Conservation (phyloP, 345 rosid genomes). For the Citrus cavaleriei region DNA sequence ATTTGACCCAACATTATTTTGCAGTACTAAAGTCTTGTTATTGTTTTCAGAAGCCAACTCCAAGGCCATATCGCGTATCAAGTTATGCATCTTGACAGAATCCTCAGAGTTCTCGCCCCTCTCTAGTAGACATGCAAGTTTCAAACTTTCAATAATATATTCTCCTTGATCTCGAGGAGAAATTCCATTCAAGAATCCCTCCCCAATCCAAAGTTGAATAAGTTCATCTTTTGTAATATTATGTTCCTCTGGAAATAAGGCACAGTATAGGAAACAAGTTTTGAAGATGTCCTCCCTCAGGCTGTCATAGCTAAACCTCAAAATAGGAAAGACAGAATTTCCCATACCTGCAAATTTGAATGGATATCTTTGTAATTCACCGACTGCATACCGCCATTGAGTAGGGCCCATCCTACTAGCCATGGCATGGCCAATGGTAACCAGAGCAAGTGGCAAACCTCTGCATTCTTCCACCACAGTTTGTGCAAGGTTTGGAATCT, state of each 20-base stretch:
- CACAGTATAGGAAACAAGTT: slow-evolving; percentile 20
- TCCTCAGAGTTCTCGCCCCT: background rate
- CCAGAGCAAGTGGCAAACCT: slow-evolving; percentile 22
- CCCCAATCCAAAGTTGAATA: slow-evolving; percentile 10
- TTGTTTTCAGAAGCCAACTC: background rate
- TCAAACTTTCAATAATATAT: slow-evolving; percentile 2
- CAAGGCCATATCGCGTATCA: slow-evolving; percentile 25
- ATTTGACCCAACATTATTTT: background rate
- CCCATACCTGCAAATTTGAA: background rate
- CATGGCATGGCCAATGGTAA: slow-evolving; percentile 24
- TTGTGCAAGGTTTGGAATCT: slow-evolving; percentile 11
- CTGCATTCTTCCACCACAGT: slow-evolving; percentile 11
- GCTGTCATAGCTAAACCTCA: background rate
- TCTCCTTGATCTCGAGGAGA: background rate
- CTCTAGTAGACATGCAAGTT: slow-evolving; percentile 23
- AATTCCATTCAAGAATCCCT: slow-evolving; percentile 20
- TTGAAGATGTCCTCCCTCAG: background rate
- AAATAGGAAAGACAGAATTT: background rate
- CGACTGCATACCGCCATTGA: slow-evolving; percentile 1
- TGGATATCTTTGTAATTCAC: background rate
- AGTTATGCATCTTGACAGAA: slow-evolving; percentile 19
- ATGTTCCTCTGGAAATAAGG: background rate
- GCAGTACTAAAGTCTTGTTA: background rate
- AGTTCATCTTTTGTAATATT: background rate
- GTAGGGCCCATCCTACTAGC: background rate